Evolutionary conservation across 768 basidiomycete species (phyloP).

Genomic region (Coprinopsis cinerea): DNA sequence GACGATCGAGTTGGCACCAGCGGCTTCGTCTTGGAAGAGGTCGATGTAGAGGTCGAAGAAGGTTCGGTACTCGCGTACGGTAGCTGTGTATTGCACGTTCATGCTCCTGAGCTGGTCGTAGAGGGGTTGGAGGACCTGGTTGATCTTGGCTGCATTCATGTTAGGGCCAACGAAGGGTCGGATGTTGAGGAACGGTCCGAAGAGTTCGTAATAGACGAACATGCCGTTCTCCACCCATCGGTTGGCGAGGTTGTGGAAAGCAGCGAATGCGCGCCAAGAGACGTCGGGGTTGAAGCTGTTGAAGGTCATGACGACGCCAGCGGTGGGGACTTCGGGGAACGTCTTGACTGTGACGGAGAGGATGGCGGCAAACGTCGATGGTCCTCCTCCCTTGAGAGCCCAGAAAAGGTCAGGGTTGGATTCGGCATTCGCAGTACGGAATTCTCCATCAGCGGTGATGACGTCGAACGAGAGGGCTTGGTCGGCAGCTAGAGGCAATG

Average conservation of each 20-base stretch:
- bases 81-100: not conserved
- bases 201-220: constrained; percentile 13
- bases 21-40: constrained; percentile 13
- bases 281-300: constrained; percentile 6
- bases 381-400: constrained; percentile 37
- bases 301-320: constrained; percentile 11
- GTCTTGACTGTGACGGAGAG: constrained; percentile 15
- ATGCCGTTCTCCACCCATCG: constrained; percentile 12
- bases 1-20: constrained; percentile 11
- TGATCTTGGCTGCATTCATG: constrained; percentile 13
- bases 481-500: constrained; percentile 18
- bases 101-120: constrained; percentile 4
- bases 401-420: constrained; percentile 40
- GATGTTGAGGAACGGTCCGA: constrained; percentile 9
- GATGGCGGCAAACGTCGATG: constrained; percentile 10
- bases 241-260: constrained; percentile 12
- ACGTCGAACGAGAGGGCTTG: constrained; percentile 30
- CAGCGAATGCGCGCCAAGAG: constrained; percentile 10
- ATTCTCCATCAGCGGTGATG: constrained; percentile 35
- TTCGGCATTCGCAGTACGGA: constrained; percentile 30
- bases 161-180: constrained; percentile 12
- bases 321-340: constrained; percentile 13
- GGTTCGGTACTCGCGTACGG: constrained; percentile 7
- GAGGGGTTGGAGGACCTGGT: constrained; percentile 9
- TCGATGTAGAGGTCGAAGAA: constrained; percentile 12